These are phyloP conservation scores for Aspergillus pseudoviridinutans DNA, from an alignment of 2,329 filamentous ascomycete genomes.

Conservation along the genomic window DNA sequence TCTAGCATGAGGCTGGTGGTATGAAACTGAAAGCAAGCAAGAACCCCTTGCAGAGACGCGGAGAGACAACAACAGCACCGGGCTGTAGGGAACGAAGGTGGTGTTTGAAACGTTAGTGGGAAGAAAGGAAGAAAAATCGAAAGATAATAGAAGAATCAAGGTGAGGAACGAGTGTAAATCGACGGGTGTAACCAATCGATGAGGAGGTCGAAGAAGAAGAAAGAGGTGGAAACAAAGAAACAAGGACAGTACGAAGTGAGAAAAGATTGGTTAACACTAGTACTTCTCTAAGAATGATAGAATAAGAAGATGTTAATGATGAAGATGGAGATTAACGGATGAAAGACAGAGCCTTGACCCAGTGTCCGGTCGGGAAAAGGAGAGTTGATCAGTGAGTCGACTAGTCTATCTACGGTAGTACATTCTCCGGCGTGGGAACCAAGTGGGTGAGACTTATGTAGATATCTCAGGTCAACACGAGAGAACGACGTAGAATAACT, in stretches of 20 bases:
- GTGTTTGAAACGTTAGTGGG: slow-evolving; percentile 19
- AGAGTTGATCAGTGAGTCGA: not conserved
- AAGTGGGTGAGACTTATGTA: not conserved
- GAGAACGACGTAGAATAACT: not conserved
- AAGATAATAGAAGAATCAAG: slow-evolving; percentile 9
- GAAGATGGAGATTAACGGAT: slow-evolving; percentile 1
- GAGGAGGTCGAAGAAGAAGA: slow-evolving; percentile 8
- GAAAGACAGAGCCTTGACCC: slow-evolving; percentile 1
- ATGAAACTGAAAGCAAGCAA: slow-evolving; percentile 13
- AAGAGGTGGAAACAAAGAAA: slow-evolving; percentile 6
- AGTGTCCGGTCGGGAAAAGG: not conserved
- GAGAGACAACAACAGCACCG: slow-evolving; percentile 23
- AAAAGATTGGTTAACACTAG: not conserved
- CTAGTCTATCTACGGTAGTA: not conserved
- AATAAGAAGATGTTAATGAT: slow-evolving; percentile 6
- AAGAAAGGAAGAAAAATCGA: slow-evolving; percentile 10
- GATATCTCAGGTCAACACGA: not conserved
- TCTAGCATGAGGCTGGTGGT: slow-evolving; percentile 11
- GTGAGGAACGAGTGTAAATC: slow-evolving; percentile 20
- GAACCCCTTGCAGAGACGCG: slow-evolving; percentile 16
- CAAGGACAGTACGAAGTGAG: slow-evolving; percentile 5
- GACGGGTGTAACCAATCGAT: slow-evolving; percentile 12
- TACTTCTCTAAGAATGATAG: slow-evolving; percentile 4
- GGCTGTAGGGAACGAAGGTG: slow-evolving; percentile 19
- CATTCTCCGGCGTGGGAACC: not conserved